phyloP scores from a whole-genome alignment of 2,329 filamentous ascomycete genomes.

The Penicillium oxalicum region DNA sequence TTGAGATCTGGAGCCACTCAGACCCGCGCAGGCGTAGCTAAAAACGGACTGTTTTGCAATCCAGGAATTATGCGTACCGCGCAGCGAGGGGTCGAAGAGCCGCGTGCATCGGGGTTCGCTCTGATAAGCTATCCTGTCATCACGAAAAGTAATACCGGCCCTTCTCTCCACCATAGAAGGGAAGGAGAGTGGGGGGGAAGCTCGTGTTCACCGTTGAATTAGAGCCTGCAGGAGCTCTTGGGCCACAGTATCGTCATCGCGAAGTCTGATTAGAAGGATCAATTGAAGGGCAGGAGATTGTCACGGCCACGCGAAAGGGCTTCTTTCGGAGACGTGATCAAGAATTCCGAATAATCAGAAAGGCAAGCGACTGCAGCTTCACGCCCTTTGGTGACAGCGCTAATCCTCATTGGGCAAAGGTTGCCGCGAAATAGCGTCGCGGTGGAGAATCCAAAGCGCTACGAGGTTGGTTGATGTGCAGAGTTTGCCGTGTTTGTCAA shows the following conservation, averaged over 20 bases:
- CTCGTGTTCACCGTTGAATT: neutral
- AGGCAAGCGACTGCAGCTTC: conserved; percentile 8
- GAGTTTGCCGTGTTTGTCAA: neutral
- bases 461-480: neutral
- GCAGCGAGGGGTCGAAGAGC: no score
- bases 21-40: no score
- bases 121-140: no score
- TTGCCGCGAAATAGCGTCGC: neutral
- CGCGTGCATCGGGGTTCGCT: no score
- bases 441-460: neutral
- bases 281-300: neutral
- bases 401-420: conserved; percentile 17
- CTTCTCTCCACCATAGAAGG: no score
- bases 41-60: no score
- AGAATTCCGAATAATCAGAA: conserved; percentile 9
- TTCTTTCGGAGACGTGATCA: conserved; percentile 6
- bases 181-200: no score
- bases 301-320: neutral
- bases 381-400: conserved; percentile 30
- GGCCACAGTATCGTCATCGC: neutral
- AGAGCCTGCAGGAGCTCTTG: neutral
- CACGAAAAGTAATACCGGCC: no score
- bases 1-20: conserved; percentile 6
- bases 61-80: neutral
- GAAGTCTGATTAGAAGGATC: neutral